These are phyloP conservation scores for Leavenworthia alabamica DNA, from an alignment of 345 rosid species.

Conservation along the genomic window DNA sequence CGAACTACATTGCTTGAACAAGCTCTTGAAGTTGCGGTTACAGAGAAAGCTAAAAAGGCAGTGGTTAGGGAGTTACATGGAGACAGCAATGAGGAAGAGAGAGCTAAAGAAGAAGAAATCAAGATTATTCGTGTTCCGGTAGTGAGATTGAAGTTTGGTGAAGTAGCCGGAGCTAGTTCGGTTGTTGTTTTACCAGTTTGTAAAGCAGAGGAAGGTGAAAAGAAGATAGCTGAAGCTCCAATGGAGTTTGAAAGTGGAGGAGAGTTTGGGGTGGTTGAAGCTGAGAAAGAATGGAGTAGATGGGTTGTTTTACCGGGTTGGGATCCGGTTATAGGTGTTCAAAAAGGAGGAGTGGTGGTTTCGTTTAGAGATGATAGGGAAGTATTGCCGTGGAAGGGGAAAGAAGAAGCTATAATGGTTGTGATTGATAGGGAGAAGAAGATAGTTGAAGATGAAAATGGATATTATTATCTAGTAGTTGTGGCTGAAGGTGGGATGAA, in stretches of 20 bases:
- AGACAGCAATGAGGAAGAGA: slow-evolving; percentile 25
- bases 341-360: slow-evolving; percentile 64
- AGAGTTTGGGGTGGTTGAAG: slow-evolving; percentile 69
- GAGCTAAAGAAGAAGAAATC: slow-evolving; percentile 25
- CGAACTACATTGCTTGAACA: slow-evolving; percentile 41
- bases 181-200: slow-evolving; percentile 76
- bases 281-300: slow-evolving; percentile 77
- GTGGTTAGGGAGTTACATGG: slow-evolving; percentile 43
- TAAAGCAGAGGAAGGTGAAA: slow-evolving; percentile 43
- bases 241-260: slow-evolving; percentile 47
- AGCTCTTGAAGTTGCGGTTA: slow-evolving; percentile 56
- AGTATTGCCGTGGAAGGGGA: slow-evolving; percentile 74
- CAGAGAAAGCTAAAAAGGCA: slow-evolving; percentile 54
- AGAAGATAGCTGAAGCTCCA: slow-evolving; percentile 60
- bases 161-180: slow-evolving; percentile 70
- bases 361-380: too few species aligned
- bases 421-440: slow-evolving; percentile 61
- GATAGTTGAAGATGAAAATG: slow-evolving; percentile 51
- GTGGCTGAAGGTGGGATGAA: slow-evolving; percentile 27
- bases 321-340: slow-evolving; percentile 44
- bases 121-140: slow-evolving; percentile 52
- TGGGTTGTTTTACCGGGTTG: slow-evolving; percentile 88
- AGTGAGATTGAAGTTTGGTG: slow-evolving; percentile 64
- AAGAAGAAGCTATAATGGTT: slow-evolving; percentile 68
- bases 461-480: slow-evolving; percentile 51